Evolutionary conservation across 129 eudicot species (phyloP).

Genomic region (Flaveria trinervia): DNA sequence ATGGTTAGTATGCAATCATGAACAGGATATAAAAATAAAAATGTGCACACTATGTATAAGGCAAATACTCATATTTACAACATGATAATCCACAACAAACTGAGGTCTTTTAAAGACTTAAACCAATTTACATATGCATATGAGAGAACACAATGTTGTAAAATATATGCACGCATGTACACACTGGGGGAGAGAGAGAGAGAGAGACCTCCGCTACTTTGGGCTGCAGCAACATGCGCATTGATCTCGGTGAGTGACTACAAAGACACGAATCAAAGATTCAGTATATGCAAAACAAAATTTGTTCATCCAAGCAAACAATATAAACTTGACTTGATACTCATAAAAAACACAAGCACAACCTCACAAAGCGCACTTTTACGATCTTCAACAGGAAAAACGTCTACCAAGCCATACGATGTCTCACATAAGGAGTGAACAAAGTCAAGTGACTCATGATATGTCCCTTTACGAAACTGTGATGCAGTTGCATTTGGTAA

Average conservation of each 20-base stretch:
- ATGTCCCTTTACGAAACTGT: slow-evolving; percentile 94
- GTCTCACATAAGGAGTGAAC: slow-evolving; percentile 92
- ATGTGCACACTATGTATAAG: not conserved
- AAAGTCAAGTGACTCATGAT: slow-evolving; percentile 89
- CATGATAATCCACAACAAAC: not conserved
- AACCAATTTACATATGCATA: slow-evolving; percentile 2
- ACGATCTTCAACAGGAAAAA: slow-evolving; percentile 97
- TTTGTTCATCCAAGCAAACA: not conserved
- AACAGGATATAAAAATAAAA: not conserved
- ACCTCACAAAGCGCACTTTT: slow-evolving; percentile 98
- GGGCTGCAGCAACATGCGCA: slow-evolving; percentile 72
- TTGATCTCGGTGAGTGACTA: slow-evolving; percentile 96
- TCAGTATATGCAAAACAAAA: slow-evolving; percentile 31
- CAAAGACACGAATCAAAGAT: slow-evolving; percentile 44
- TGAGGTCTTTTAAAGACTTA: not conserved
- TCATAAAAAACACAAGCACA: slow-evolving; percentile 25
- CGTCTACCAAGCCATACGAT: slow-evolving; percentile 94
- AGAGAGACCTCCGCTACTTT: slow-evolving; percentile 83
- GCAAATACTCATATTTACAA: not conserved
- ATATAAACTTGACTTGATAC: slow-evolving; percentile 14
- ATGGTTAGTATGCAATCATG: slow-evolving; percentile 10
- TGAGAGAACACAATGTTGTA: not conserved
- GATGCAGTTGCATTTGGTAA: slow-evolving; percentile 71
- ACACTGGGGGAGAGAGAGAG: not conserved
- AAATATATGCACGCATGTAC: not conserved